These are phyloP conservation scores for Chlorella sp. DNA, from an alignment of 139 green algal genomes.

Conservation along the genomic window DNA sequence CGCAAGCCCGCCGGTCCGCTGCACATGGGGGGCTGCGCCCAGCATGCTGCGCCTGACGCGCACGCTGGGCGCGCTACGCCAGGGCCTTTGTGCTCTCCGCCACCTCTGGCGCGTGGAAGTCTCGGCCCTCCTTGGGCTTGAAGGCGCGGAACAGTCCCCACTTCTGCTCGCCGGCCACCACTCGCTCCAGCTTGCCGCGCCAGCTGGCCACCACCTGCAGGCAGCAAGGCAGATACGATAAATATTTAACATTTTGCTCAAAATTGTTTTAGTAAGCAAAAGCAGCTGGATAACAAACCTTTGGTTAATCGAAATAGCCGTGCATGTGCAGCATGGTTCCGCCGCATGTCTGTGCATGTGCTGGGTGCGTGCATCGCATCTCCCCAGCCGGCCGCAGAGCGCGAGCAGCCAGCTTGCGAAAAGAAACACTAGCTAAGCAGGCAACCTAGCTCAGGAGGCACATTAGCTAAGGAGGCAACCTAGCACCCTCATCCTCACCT, in stretches of 20 bases:
- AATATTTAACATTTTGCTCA: too few relatives aligned
- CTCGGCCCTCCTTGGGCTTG: slow-evolving; percentile 20
- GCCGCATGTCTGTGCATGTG: too few relatives aligned
- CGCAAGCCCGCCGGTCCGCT: too few relatives aligned
- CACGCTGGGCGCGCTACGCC: neutral
- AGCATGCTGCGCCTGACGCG: too few relatives aligned
- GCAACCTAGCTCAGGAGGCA: neutral
- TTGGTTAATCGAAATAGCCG: too few relatives aligned
- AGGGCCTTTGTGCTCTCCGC: neutral
- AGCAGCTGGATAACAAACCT: too few relatives aligned
- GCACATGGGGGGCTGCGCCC: too few relatives aligned
- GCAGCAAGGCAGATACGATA: neutral
- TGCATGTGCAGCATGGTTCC: too few relatives aligned
- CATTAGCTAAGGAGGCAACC: neutral
- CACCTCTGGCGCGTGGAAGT: slow-evolving; percentile 24
- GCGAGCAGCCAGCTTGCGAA: too few relatives aligned
- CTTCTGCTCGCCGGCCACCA: slow-evolving; percentile 62
- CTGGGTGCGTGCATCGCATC: neutral
- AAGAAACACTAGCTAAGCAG: neutral
- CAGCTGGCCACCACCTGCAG: slow-evolving; percentile 64
- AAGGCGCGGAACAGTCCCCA: slow-evolving; percentile 70
- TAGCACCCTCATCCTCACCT: neutral
- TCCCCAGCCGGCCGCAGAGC: too few relatives aligned
- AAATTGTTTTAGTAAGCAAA: too few relatives aligned
- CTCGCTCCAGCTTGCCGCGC: slow-evolving; percentile 76